Evolutionary conservation across 1,284 basidiomycete species (phyloP).

Genomic region (Hymenochaete sp.): DNA sequence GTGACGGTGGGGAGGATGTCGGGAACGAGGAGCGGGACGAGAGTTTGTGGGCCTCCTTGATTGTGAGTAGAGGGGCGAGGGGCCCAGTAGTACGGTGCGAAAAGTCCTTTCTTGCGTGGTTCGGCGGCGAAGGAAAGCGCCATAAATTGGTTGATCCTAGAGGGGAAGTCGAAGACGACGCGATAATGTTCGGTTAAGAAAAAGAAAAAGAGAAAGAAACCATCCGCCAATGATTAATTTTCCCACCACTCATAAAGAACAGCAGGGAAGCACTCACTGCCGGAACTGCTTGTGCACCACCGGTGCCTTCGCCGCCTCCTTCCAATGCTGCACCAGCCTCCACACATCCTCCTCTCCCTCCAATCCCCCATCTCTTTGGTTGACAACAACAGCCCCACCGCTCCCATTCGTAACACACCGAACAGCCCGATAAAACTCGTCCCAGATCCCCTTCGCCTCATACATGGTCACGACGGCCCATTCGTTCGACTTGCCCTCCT

Average conservation of each 20-base stretch:
- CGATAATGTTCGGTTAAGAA: neutral
- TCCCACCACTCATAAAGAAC: neutral
- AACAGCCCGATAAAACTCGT: slow-evolving; percentile 42
- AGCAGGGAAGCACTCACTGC: slow-evolving; percentile 26
- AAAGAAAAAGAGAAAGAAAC: slow-evolving; percentile 14
- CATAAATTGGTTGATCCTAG: slow-evolving; percentile 73
- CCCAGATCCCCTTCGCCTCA: slow-evolving; percentile 40
- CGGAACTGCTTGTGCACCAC: slow-evolving; percentile 51
- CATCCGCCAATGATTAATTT: slow-evolving; percentile 1
- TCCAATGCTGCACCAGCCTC: slow-evolving; percentile 28
- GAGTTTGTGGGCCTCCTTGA: slow-evolving; percentile 32
- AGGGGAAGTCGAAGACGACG: neutral
- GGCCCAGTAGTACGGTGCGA: slow-evolving; percentile 68
- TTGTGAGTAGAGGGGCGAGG: slow-evolving; percentile 29
- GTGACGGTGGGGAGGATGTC: slow-evolving; percentile 60
- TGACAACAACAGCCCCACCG: neutral
- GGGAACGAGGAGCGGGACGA: slow-evolving; percentile 64
- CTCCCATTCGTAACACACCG: neutral
- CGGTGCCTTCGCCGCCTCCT: slow-evolving; percentile 11
- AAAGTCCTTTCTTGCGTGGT: slow-evolving; percentile 57
- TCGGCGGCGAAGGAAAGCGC: slow-evolving; percentile 68
- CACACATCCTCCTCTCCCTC: slow-evolving; percentile 33
- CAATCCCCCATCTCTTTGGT: slow-evolving; percentile 41
- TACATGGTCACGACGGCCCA: slow-evolving; percentile 35
- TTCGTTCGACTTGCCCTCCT: slow-evolving; percentile 33